These are phyloP conservation scores for Leccinum sublutescens DNA, from an alignment of 768 basidiomycete species.

Conservation along the genomic window DNA sequence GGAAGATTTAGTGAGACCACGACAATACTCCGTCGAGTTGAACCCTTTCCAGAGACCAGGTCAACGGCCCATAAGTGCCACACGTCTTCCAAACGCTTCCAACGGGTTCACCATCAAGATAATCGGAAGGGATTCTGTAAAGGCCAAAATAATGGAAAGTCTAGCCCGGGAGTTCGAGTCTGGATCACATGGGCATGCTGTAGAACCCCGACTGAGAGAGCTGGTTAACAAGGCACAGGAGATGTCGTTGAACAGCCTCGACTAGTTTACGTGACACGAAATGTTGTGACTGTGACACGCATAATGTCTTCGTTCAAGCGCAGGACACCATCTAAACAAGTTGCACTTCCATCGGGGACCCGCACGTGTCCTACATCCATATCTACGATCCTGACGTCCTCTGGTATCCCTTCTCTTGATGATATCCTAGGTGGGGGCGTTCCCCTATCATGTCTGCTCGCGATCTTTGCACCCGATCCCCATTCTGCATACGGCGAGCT, in stretches of 20 bases:
- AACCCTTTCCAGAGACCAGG: slow-evolving; percentile 36
- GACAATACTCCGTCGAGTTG: slow-evolving; percentile 30
- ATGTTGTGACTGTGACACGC: slow-evolving; percentile 9
- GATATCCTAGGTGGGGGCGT: slow-evolving; percentile 93
- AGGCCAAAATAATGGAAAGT: background rate
- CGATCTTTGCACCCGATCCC: slow-evolving; percentile 77
- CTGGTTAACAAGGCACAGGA: slow-evolving; percentile 14
- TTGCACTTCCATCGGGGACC: slow-evolving; percentile 48
- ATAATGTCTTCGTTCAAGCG: slow-evolving; percentile 82
- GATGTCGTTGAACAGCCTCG: slow-evolving; percentile 29
- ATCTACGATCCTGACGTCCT: slow-evolving; percentile 64
- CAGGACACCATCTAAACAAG: slow-evolving; percentile 47
- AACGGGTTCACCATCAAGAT: slow-evolving; percentile 34
- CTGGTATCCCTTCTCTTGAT: slow-evolving; percentile 90
- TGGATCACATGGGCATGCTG: background rate
- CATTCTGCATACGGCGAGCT: slow-evolving; percentile 86
- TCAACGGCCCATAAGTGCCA: slow-evolving; percentile 27
- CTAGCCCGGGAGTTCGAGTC: background rate
- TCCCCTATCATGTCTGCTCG: slow-evolving; percentile 73
- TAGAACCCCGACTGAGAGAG: slow-evolving; percentile 8
- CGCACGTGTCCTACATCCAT: slow-evolving; percentile 56
- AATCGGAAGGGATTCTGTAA: slow-evolving; percentile 19
- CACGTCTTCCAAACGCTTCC: slow-evolving; percentile 30
- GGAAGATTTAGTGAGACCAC: slow-evolving; percentile 23
- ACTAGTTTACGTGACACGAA: slow-evolving; percentile 19